Evolutionary conservation across 2,329 filamentous ascomycete genomes (phyloP).

Genomic region (Pseudogymnoascus sp.): DNA sequence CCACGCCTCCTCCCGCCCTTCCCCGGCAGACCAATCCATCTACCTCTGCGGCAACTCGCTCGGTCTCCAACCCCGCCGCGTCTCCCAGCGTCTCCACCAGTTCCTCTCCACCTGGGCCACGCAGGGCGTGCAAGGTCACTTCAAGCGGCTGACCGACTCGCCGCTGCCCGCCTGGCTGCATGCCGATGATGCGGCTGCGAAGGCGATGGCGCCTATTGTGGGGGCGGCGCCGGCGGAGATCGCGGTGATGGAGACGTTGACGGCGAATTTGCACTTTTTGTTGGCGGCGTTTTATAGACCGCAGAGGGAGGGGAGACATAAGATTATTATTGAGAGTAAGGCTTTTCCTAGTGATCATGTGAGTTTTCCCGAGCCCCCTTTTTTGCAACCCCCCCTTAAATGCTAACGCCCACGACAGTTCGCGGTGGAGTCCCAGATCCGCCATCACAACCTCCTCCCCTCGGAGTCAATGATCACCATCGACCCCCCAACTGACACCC

Average conservation of each 20-base stretch:
- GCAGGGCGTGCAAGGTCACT: conserved; percentile 71
- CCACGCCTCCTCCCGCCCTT: neutral
- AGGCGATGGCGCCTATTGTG: conserved; percentile 61
- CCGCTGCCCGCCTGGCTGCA: conserved; percentile 57
- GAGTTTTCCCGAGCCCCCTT: conserved; percentile 25
- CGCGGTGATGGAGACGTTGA: conserved; percentile 72
- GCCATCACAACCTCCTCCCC: conserved; percentile 56
- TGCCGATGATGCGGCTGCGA: conserved; percentile 58
- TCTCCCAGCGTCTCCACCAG: conserved; percentile 54
- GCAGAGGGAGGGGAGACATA: conserved; percentile 48
- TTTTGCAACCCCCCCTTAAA: neutral
- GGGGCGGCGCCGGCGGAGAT: conserved; percentile 62
- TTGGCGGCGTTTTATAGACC: conserved; percentile 74
- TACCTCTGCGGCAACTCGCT: conserved; percentile 78
- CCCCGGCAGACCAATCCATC: conserved; percentile 33
- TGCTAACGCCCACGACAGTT: conserved; percentile 43
- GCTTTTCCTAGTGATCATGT: conserved; percentile 78
- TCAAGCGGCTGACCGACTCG: conserved; percentile 56
- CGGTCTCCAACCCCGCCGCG: conserved; percentile 62
- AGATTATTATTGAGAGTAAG: conserved; percentile 72
- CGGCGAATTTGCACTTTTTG: conserved; percentile 67
- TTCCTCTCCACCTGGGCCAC: conserved; percentile 69
- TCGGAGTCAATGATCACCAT: conserved; percentile 61
- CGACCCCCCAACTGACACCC: conserved; percentile 41
- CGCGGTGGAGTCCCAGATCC: conserved; percentile 67